Evolutionary conservation across 768 basidiomycete species (phyloP), one percentile per base, ranked within the genome.

Genomic region (Hydnum rufescens): DNA sequence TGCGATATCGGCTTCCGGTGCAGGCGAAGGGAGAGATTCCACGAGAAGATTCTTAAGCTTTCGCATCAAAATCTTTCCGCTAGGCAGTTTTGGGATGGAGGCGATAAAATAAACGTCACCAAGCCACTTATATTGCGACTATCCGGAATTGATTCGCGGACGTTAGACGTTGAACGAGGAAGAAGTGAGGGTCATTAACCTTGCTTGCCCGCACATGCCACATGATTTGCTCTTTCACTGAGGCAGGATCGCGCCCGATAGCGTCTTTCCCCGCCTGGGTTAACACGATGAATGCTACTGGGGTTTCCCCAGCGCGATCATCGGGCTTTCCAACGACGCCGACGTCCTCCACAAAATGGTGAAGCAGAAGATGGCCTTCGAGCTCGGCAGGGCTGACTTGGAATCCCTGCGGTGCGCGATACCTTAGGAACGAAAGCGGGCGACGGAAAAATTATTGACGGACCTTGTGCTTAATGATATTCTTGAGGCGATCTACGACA

Each of bases 311-410:
- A 54, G 42, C 52, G 54, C 74, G 82, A 4, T 81, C 80, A 58
- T 84, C 76, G 4, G 73, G 74, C 28, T 78, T 60, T 1, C 77
- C 74, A n/a, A 83, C 74, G 1, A 83, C 79, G 56, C 80, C 80
- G 2, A 68, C 68, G 39, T 55, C 74, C 3, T 68, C 67, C 22
- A 82, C 73, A 57, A 78, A 77, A 0, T 70, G 63, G 56, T 81
- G 76, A 42, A 67, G 70, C 25, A 79, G 61, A 18, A 80, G 58
- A 54, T 77, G 77, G 19, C 74, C 80, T 58, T 56, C 55, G 4
- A 57, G 55, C 48, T 57, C 58, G 3, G 81, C 78, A 2, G 80
- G 81, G 1, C 80, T 77, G 1, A 83, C 80, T 60, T 83, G 80
- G 60, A 78, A 79, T 2, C 44, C 44, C 44, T 47, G 36, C 81